Evolutionary conservation across 495 filamentous ascomycete genomes (phyloP).

Genomic region (Penicillium desertorum): DNA sequence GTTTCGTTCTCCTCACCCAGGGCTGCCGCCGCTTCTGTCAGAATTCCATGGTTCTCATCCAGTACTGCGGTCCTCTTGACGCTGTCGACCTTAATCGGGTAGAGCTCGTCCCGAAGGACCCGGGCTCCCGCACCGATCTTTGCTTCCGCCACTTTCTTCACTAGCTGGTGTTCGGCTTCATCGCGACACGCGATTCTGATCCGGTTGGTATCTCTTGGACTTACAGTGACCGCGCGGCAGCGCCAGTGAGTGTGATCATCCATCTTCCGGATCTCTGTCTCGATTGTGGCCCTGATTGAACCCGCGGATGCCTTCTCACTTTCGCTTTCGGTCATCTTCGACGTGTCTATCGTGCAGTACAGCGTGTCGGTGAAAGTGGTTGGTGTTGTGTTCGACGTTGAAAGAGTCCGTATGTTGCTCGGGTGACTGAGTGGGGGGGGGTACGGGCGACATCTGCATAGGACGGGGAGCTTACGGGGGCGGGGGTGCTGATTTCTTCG

Average conservation of each 20-base stretch:
- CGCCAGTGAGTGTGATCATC: conserved; percentile 31
- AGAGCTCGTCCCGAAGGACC: conserved; percentile 34
- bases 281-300: conserved; percentile 26
- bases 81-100: conserved; percentile 37
- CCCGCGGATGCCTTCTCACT: conserved; percentile 24
- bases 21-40: conserved; percentile 15
- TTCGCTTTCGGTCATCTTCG: conserved; percentile 25
- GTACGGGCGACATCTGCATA: too few species aligned
- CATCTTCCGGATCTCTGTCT: conserved; percentile 12
- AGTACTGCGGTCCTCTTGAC: conserved; percentile 31
- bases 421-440: conserved; percentile 19
- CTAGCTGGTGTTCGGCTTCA: conserved; percentile 25
- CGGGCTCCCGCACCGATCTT: conserved; percentile 25
- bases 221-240: conserved; percentile 29
- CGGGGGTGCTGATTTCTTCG: too few species aligned
- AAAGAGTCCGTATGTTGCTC: conserved; percentile 21
- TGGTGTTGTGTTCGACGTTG: conserved; percentile 19
- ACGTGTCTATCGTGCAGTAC: conserved; percentile 29
- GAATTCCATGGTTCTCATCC: conserved; percentile 22
- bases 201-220: conserved; percentile 24
- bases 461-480: too few species aligned
- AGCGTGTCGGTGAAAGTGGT: conserved; percentile 24
- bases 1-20: conserved; percentile 25
- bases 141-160: conserved; percentile 30
- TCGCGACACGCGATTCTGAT: conserved; percentile 12